Percentiles rank a stretch among this genome's conserved stretches.
phyloP scores from a whole-genome alignment of 345 rosid genomes.

The Camelina neglecta region DNA sequence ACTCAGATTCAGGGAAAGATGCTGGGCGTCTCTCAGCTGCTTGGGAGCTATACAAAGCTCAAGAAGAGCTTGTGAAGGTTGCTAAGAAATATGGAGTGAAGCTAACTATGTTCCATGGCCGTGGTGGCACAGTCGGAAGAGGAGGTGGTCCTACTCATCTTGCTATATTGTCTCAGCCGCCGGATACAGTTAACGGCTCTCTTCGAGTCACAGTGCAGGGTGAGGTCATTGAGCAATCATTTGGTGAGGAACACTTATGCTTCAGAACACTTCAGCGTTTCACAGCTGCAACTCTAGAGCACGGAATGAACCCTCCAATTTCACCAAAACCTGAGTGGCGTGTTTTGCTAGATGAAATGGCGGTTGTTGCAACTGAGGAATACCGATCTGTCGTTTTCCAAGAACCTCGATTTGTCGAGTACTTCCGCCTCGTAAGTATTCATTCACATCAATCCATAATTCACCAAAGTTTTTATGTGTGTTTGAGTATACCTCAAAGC shows the following conservation, averaged over 20 bases:
- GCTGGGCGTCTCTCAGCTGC: slow-evolving; percentile 98
- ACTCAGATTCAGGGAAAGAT: slow-evolving; percentile 98
- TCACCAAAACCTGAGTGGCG: slow-evolving; percentile 99
- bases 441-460: slow-evolving; percentile 1
- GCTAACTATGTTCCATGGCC: slow-evolving; percentile 99
- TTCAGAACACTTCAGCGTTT: slow-evolving; percentile 96
- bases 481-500: background rate
- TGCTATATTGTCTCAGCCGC: slow-evolving; percentile 99
- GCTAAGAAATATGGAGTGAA: slow-evolving; percentile 85
- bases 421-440: slow-evolving; percentile 88
- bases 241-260: slow-evolving; percentile 94
- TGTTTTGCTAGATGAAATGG: slow-evolving; percentile 86
- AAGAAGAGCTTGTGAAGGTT: slow-evolving; percentile 93
- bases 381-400: slow-evolving; percentile 88
- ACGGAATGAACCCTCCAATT: slow-evolving; percentile 91
- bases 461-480: background rate
- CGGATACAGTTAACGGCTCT: slow-evolving; percentile 94
- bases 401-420: slow-evolving; percentile 94
- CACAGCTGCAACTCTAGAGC: slow-evolving; percentile 97
- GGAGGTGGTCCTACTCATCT: slow-evolving; percentile 99
- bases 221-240: slow-evolving; percentile 95
- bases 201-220: slow-evolving; percentile 96
- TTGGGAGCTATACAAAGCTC: slow-evolving; percentile 98
- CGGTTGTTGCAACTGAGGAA: slow-evolving; percentile 86
- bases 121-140: slow-evolving; percentile 99